Evolutionary conservation across 495 filamentous ascomycete species (phyloP).

Genomic region (Talaromyces trachyspermus): DNA sequence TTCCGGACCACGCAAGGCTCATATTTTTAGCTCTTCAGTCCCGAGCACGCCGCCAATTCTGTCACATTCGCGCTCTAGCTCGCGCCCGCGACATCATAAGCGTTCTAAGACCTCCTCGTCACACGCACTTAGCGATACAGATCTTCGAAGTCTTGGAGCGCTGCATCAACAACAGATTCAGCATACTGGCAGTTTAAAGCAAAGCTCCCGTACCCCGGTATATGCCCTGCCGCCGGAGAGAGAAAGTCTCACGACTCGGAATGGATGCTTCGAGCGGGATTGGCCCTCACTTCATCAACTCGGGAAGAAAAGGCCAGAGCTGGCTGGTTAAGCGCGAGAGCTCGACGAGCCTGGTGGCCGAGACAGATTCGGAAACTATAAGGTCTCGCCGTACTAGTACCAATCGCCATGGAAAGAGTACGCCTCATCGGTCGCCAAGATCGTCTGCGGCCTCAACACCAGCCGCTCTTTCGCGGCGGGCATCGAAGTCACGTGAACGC

Average conservation of each 20-base stretch:
- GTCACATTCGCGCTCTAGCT: conserved; percentile 40
- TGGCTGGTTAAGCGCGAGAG: conserved; percentile 69
- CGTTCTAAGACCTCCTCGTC: conserved; percentile 36
- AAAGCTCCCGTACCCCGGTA: conserved; percentile 5
- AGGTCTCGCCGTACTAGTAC: conserved; percentile 6
- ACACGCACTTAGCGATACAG: conserved; percentile 28
- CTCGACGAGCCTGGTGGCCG: conserved; percentile 57
- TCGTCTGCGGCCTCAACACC: conserved; percentile 27
- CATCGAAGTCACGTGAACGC: conserved; percentile 24
- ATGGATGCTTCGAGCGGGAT: conserved; percentile 70
- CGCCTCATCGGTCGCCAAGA: conserved; percentile 22
- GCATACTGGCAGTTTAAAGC: conserved; percentile 11
- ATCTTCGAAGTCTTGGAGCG: conserved; percentile 23
- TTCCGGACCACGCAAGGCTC: conserved; percentile 11
- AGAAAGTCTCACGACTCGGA: conserved; percentile 42
- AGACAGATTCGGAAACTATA: conserved; percentile 33
- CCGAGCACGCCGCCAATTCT: conserved; percentile 42
- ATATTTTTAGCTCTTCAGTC: conserved; percentile 38
- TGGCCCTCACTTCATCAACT: conserved; percentile 59
- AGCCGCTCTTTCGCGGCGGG: conserved; percentile 20
- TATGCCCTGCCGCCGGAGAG: not conserved
- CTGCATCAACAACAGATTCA: conserved; percentile 19
- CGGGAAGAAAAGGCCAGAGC: conserved; percentile 72
- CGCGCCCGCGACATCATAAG: conserved; percentile 29
- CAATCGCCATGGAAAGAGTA: conserved; percentile 16